Evolutionary conservation across 257 asterid genomes (phyloP).

Genomic region (Misopates orontium): DNA sequence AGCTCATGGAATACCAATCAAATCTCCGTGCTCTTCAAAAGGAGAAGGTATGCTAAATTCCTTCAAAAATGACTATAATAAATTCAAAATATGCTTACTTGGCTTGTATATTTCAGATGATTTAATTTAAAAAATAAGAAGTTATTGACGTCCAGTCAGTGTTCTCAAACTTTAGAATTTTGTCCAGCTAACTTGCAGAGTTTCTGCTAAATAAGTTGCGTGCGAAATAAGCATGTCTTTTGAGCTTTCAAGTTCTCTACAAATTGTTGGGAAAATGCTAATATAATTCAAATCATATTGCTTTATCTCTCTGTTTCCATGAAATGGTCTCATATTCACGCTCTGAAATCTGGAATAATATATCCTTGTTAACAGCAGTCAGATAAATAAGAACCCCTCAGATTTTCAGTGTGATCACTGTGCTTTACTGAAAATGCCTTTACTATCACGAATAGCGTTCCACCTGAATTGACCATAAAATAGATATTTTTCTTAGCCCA

Average conservation of each 20-base stretch:
- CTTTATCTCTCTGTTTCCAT: too few species aligned
- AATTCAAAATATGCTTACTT: too few species aligned
- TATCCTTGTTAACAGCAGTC: background rate
- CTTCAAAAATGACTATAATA: too few species aligned
- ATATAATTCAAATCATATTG: too few species aligned
- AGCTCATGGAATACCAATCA: slow-evolving; percentile 76
- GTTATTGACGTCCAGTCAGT: too few species aligned
- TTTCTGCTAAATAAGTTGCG: background rate
- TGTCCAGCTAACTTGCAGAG: background rate
- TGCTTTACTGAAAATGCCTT: background rate
- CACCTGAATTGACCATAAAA: too few species aligned
- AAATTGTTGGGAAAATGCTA: background rate
- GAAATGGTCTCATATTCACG: too few species aligned
- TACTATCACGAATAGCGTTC: background rate
- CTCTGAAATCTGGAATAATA: background rate
- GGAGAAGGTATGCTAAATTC: slow-evolving; percentile 63
- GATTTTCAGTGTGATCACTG: too few species aligned
- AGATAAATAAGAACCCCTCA: too few species aligned
- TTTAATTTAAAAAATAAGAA: too few species aligned
- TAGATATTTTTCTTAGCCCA: background rate
- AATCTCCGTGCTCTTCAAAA: slow-evolving; percentile 72
- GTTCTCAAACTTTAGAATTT: too few species aligned
- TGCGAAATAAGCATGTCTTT: background rate
- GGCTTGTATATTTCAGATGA: too few species aligned
- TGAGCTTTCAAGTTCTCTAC: slow-evolving; percentile 8